Conservation (phyloP, 2,329 filamentous ascomycete species). For the Echinosphaeria canescens region DNA sequence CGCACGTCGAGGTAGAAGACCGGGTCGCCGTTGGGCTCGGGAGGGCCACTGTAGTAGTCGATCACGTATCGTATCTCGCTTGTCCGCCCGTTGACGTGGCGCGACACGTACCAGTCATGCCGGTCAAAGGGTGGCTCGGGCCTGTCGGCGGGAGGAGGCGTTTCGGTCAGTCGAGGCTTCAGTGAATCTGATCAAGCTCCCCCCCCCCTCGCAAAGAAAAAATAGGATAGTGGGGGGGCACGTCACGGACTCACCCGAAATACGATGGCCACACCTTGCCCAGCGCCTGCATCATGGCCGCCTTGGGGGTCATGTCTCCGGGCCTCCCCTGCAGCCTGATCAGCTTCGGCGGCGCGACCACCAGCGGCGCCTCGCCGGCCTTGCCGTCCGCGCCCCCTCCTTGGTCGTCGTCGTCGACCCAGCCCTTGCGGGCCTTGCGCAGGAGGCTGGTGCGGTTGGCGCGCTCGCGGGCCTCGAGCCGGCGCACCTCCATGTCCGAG, state of each 20-base stretch:
- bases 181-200: slow-evolving; percentile 1
- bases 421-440: too few relatives aligned
- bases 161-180: background rate
- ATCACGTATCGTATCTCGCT: slow-evolving; percentile 87
- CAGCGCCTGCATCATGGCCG: slow-evolving; percentile 60
- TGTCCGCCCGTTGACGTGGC: slow-evolving; percentile 41
- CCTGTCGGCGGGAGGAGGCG: slow-evolving; percentile 14
- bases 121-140: slow-evolving; percentile 82
- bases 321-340: slow-evolving; percentile 79
- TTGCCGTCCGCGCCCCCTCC: slow-evolving; percentile 14
- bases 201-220: background rate
- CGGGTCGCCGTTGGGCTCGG: slow-evolving; percentile 69
- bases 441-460: too few relatives aligned
- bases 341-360: slow-evolving; percentile 44
- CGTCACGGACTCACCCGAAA: slow-evolving; percentile 38
- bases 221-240: background rate
- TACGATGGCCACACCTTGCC: slow-evolving; percentile 59
- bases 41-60: slow-evolving; percentile 79
- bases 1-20: slow-evolving; percentile 93
- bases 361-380: slow-evolving; percentile 1
- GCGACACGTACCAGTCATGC: slow-evolving; percentile 88
- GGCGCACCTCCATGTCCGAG: slow-evolving; percentile 10
- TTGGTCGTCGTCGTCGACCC: too few relatives aligned
- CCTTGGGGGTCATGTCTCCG: slow-evolving; percentile 79
- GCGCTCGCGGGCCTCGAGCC: slow-evolving; percentile 15